These are phyloP conservation scores for Symbiodinium pilosum DNA, from an alignment of 73 alveolate genomes.

Conservation along the genomic window DNA sequence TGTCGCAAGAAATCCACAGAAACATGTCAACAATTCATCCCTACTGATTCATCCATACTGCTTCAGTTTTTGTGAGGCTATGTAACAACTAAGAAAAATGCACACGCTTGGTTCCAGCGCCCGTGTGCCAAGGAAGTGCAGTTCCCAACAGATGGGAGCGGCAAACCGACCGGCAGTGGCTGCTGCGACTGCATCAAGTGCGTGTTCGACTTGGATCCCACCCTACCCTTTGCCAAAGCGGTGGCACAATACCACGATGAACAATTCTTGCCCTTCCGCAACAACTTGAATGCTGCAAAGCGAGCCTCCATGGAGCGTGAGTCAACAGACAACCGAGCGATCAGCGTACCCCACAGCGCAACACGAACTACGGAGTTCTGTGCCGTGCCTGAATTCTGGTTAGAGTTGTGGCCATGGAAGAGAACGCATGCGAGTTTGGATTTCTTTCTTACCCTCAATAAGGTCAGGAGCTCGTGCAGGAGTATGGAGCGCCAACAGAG, in stretches of 20 bases:
- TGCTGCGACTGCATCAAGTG: neutral
- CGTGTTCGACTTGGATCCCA: neutral
- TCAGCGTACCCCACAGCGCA: neutral
- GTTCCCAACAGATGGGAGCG: neutral
- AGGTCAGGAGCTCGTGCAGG: neutral
- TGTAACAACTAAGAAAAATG: too few relatives aligned
- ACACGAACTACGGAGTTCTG: neutral
- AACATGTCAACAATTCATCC: neutral
- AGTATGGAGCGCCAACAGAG: neutral
- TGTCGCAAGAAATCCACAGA: neutral
- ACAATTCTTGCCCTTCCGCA: neutral
- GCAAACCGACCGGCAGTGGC: neutral
- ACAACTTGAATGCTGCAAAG: neutral
- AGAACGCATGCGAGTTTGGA: neutral
- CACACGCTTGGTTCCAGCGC: too few relatives aligned
- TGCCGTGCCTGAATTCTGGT: neutral
- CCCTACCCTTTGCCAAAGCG: neutral
- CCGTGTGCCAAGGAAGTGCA: neutral
- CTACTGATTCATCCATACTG: too few relatives aligned
- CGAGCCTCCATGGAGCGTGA: neutral
- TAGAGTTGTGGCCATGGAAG: neutral
- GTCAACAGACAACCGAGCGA: neutral
- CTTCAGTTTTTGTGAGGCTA: too few relatives aligned
- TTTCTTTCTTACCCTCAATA: neutral
- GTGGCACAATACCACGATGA: neutral